Base-by-base conservation (phyloP, 768 basidiomycete species). In the Cystofilobasidium capitatum region DNA sequence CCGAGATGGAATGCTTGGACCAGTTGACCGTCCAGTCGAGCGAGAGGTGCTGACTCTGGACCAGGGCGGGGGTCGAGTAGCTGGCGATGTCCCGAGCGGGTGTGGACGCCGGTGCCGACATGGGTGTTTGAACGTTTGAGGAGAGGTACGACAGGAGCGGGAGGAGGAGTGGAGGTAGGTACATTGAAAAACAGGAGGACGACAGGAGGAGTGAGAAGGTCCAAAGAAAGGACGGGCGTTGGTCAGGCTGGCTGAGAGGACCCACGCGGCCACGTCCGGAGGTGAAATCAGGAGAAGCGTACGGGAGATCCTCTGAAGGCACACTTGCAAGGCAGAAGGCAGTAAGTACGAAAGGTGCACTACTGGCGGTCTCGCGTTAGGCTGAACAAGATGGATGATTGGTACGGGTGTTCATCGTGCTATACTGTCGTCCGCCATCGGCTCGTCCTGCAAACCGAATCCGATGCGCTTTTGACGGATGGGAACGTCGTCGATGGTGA, bases 1-100 rank as follows among this genome's bases (percentile, higher is more conserved):
- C 92, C 36, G 77, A 75, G 69, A 94, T 79, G 60, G 81, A 77
- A 72, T 85, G 77, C 3, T 79, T 74, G 0, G 80, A 72, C 75
- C 91, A 96, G 77, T 96, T 85, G 70, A 96, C 78, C 0, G 72
- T 78, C 91, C 91, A 94, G 71, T 88, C 82, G 60, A 96, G 83
- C 26, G 82, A 77, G 20, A 91, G 78, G 74, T 89, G 84, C 42
- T 83, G 80, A 0, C 88, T 85, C 3, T 79, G 76, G 71, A 92
- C 81, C 57, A 86, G 78, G 6, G 78, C 75, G 76, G 88, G 90
- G 79, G 96, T 96, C 29, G 89, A 83, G 73, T 91, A 87, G 0
- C 87, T 86, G 0, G 88, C 84, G n/a, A 68, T 70, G 62, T 78
- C 77, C 14, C n/a, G n/a, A n/a, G 36, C 39, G 49, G 72, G 70